Percentiles rank a stretch among this genome's conserved stretches.
These are phyloP conservation scores for Periconia sp. DNA, from an alignment of 2,329 filamentous ascomycete species.

Conservation along the genomic window DNA sequence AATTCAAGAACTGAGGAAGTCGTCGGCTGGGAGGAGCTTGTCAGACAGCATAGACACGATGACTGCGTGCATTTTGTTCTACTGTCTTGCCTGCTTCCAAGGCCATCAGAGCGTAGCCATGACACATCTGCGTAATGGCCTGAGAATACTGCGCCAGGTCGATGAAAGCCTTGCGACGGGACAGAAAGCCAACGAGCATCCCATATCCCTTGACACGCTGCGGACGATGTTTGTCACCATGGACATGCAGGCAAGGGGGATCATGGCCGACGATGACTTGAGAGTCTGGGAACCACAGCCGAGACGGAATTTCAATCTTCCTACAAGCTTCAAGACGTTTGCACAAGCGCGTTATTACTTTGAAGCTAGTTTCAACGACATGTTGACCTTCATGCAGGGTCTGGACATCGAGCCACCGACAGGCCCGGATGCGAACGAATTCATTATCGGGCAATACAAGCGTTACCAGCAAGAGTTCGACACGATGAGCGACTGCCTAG, in stretches of 20 bases:
- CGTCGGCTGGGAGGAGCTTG: constrained; percentile 3
- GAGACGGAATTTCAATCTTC: constrained; percentile 9
- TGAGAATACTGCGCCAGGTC: constrained; percentile 37
- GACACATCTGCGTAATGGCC: constrained; percentile 36
- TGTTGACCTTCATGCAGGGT: constrained; percentile 30
- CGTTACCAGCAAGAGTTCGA: constrained; percentile 9
- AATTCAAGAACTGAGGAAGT: constrained; percentile 19
- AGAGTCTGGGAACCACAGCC: constrained; percentile 31
- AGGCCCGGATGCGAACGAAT: constrained; percentile 1
- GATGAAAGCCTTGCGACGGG: constrained; percentile 16
- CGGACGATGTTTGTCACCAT: constrained; percentile 37
- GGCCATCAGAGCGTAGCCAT: constrained; percentile 36
- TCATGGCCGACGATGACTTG: constrained; percentile 28
- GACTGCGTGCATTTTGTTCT: constrained; percentile 39
- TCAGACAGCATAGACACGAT: constrained; percentile 36
- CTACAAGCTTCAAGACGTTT: constrained; percentile 12
- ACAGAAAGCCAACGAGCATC: constrained; percentile 20
- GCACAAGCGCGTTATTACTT: constrained; percentile 23
- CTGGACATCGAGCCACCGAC: constrained; percentile 12
- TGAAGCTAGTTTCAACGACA: constrained; percentile 30
- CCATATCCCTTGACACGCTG: constrained; percentile 33
- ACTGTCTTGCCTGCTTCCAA: constrained; percentile 39
- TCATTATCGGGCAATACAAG: constrained; percentile 1
- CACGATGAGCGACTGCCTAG: constrained; percentile 10
- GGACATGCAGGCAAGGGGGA: constrained; percentile 36